Percentiles rank a stretch among this genome's conserved stretches.
phyloP scores from a whole-genome alignment of 805 yeast species.

The Vanderwaltozyma tropicalis region DNA sequence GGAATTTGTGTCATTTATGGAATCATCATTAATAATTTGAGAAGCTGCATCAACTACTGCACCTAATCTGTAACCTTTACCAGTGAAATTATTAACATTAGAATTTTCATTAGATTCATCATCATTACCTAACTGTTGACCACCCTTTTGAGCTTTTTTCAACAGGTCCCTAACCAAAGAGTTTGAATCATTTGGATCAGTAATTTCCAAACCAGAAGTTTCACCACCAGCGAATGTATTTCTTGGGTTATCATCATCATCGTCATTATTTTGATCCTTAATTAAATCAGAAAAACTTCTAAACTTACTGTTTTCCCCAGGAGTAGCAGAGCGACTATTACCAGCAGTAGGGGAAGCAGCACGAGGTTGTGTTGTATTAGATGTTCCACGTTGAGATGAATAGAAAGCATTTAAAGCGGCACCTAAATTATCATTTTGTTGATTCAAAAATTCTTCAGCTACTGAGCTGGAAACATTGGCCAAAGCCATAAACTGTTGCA shows the following conservation, averaged over 20 bases:
- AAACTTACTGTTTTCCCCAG: conserved; percentile 19
- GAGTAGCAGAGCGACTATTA: neutral
- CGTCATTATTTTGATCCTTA: conserved; percentile 29
- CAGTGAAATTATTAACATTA: conserved; percentile 30
- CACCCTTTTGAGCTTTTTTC: conserved; percentile 59
- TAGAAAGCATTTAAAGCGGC: conserved; percentile 24
- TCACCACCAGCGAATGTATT: conserved; percentile 59
- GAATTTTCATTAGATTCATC: conserved; percentile 10
- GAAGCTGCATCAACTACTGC: conserved; percentile 26
- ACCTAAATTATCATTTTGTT: conserved; percentile 16
- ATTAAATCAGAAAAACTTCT: conserved; percentile 33
- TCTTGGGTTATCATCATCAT: conserved; percentile 46
- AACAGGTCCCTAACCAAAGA: conserved; percentile 45
- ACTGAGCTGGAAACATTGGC: conserved; percentile 30
- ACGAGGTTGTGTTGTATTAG: neutral
- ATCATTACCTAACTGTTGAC: conserved; percentile 34
- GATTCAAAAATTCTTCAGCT: conserved; percentile 31
- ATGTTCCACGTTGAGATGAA: conserved; percentile 8
- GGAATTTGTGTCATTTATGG: conserved; percentile 17
- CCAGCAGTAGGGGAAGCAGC: neutral
- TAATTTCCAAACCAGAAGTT: conserved; percentile 70
- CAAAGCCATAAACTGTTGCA: conserved; percentile 30
- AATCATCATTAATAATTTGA: conserved; percentile 30
- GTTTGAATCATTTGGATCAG: conserved; percentile 50
- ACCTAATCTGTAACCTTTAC: conserved; percentile 36